A percentile compares a stretch with the other conserved stretches of the same genome.
Conservation (phyloP, 768 basidiomycete genomes). For the Russula vinacea region DNA sequence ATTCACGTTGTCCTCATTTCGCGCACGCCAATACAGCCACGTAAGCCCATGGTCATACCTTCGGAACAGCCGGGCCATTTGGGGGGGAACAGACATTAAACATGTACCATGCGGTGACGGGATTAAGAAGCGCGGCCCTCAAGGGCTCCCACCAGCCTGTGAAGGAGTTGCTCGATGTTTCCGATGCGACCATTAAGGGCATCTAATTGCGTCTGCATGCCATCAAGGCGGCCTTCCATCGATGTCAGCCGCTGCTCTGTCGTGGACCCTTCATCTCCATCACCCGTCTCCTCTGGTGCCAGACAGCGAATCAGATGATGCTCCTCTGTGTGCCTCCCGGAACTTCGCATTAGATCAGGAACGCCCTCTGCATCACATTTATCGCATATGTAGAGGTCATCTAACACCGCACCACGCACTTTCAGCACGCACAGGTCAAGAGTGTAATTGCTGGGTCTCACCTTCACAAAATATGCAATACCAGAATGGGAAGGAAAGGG, state of each 20-base stretch:
- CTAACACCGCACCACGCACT: not conserved
- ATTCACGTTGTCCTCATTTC: no score
- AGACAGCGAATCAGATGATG: constrained; percentile 22
- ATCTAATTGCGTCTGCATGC: constrained; percentile 9
- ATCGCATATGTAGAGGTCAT: constrained; percentile 23
- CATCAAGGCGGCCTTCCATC: constrained; percentile 7
- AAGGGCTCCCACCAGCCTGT: not conserved
- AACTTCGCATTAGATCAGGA: constrained; percentile 8
- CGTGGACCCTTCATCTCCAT: not conserved
- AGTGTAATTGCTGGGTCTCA: not conserved
- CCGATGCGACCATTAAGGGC: not conserved
- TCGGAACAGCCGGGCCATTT: no score
- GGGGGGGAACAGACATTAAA: no score
- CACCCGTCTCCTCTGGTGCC: not conserved
- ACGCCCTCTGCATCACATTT: constrained; percentile 23
- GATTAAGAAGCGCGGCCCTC: no score
- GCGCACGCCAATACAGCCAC: no score
- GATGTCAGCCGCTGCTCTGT: constrained; percentile 13
- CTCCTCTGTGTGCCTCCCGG: constrained; percentile 9
- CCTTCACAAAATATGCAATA: constrained; percentile 36
- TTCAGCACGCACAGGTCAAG: no score
- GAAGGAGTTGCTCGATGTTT: constrained; percentile 12
- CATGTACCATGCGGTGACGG: no score
- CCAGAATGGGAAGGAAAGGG: constrained; percentile 36
- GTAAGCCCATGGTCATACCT: no score